Base-by-base conservation (phyloP, 2,329 filamentous ascomycete species). In the Monosporascus sp. region DNA sequence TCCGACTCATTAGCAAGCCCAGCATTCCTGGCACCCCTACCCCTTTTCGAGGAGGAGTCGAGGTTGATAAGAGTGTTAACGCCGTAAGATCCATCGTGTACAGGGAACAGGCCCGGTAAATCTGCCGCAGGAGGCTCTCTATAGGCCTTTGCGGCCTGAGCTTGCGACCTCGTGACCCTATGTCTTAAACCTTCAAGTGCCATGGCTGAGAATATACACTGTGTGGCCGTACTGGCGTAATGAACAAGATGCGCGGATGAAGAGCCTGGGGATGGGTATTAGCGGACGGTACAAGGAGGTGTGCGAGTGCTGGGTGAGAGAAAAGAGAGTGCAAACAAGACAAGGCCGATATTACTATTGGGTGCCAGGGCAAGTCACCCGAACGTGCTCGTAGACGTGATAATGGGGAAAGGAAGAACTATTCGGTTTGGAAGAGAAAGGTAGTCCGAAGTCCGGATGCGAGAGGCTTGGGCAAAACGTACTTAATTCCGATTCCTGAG, bases 61-160 rank as follows among this genome's bases (percentile, higher is more conserved):
- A 59, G 24, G 27, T 56, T 64, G 48, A 67, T 53, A 27, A 61
- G 59, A 22, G 64, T 66, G 46, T 68, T 68, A 44, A 65, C 55
- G 20, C 66, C 66, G 49, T 67, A 68, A 20, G 64, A 66, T 22
- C 65, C 65, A 49, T 67, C 61, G 51, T 66, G 62, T 31, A 58
- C 57, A 3, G 64, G 66, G 49, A 57, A 66, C 27, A 66, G 55
- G 22, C 58, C 54, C 9, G 65, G 65, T 7, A 67, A 55, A 44
- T 61, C 59, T 47, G 59, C 51, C 3, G 53, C 26, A 22, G 58
- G 52, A 5, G 57, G 55, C 17, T 61, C 56, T 48, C 36, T 26
- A 38, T 48, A 51, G 20, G 53, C 19, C 9, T 34, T 37, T 51
- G 31, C 31, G 14, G 31, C 31, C 31, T 34, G 31, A 34, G 31